Evolutionary conservation across 1,284 basidiomycete species (phyloP), one percentile per base, ranked within the genome.

Genomic region (Puccinia novopanici): DNA sequence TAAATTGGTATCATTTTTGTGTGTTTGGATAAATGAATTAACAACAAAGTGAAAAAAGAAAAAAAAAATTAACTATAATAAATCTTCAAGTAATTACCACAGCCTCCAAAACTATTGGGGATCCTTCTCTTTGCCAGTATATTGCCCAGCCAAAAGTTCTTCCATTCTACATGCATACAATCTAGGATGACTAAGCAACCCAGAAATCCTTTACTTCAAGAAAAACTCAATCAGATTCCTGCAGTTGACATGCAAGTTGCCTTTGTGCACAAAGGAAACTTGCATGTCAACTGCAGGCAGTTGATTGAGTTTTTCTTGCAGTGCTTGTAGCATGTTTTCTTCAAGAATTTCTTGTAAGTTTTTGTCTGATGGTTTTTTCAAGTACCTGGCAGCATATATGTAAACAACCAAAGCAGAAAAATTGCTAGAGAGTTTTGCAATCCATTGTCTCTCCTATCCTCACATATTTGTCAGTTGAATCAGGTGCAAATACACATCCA

Each of bases 31-130:
- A n/a, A n/a, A n/a, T n/a, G n/a, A n/a, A n/a, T n/a, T n/a, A n/a
- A n/a, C n/a, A n/a, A n/a, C n/a, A n/a, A n/a, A n/a, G n/a, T n/a
- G n/a, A n/a, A n/a, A n/a, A n/a, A n/a, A n/a, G n/a, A n/a, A n/a
- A n/a, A n/a, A n/a, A n/a, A n/a, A n/a, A n/a, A n/a, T n/a, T n/a
- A n/a, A n/a, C n/a, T n/a, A n/a, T n/a, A n/a, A n/a, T n/a, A n/a
- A n/a, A n/a, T n/a, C n/a, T n/a, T n/a, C n/a, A n/a, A n/a, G n/a
- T n/a, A n/a, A n/a, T n/a, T n/a, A n/a, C n/a, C n/a, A n/a, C n/a
- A n/a, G 68, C 59, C 34, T 74, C 77, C 5, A 76, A 45, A 5
- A 76, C 24, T 15, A 65, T 45, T 50, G 57, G 52, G 74, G 74
- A 4, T 40, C 50, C 17, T 61, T 61, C n/a, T 75, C 72, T 61